phyloP scores from a whole-genome alignment of 108 stramenopile genomes.

The Cyclotella sp. region DNA sequence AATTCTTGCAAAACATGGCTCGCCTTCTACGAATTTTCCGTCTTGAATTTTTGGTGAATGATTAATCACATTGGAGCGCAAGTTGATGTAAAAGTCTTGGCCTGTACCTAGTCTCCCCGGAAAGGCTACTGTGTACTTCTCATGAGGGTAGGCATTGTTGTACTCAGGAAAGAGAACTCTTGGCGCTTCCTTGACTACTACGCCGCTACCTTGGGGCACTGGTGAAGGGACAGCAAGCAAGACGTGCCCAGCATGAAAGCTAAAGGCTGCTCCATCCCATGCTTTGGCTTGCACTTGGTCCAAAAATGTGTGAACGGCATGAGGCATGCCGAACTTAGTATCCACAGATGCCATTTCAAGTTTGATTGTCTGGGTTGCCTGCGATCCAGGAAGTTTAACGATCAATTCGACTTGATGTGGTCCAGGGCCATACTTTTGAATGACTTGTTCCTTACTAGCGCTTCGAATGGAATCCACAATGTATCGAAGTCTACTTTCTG shows the following conservation, averaged over 20 bases:
- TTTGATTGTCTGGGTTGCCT: conserved; percentile 41
- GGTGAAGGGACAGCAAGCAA: conserved; percentile 50
- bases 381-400: conserved; percentile 28
- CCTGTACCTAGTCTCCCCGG: conserved; percentile 68
- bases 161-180: conserved; percentile 78
- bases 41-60: conserved; percentile 70
- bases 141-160: conserved; percentile 64
- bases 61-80: conserved; percentile 66
- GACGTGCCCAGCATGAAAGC: conserved; percentile 69
- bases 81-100: conserved; percentile 88
- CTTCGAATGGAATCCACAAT: conserved; percentile 18
- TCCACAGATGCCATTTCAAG: conserved; percentile 67
- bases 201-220: conserved; percentile 35
- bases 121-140: conserved; percentile 79
- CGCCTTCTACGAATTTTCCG: conserved; percentile 80
- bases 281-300: conserved; percentile 62
- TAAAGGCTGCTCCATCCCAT: conserved; percentile 80
- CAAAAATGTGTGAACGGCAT: conserved; percentile 76
- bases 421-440: conserved; percentile 59
- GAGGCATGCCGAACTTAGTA: conserved; percentile 57
- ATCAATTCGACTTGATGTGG: conserved; percentile 65
- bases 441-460: conserved; percentile 7
- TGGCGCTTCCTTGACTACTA: conserved; percentile 41
- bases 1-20: conserved; percentile 88
- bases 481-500: conserved; percentile 8